These are phyloP conservation scores for Camellia granthamiana DNA, from an alignment of 148 eudicot species.

Conservation along the genomic window DNA sequence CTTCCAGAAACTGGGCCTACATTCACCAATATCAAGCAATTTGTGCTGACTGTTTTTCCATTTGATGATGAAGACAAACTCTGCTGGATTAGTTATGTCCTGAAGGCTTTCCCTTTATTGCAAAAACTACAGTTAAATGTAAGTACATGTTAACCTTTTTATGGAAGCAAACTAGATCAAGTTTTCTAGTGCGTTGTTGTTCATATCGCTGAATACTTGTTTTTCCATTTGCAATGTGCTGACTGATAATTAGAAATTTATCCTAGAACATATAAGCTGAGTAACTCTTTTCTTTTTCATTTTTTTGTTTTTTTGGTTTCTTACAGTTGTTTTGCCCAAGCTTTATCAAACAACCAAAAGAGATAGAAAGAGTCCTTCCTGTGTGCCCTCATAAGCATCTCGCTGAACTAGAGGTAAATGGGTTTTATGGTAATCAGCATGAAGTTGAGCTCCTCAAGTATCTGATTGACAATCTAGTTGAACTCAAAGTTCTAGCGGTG, in stretches of 20 bases:
- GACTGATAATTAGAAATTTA: not conserved
- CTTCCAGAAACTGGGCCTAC: slow-evolving; percentile 18
- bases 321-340: slow-evolving; percentile 26
- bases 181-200: not conserved
- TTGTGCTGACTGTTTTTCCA: slow-evolving; percentile 22
- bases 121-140: slow-evolving; percentile 29
- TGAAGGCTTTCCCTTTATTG: slow-evolving; percentile 27
- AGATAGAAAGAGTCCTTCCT: slow-evolving; percentile 19
- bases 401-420: slow-evolving; percentile 23
- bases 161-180: not conserved
- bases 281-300: not conserved
- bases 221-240: not conserved
- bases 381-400: slow-evolving; percentile 21
- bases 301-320: not conserved
- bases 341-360: slow-evolving; percentile 14
- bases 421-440: slow-evolving; percentile 29
- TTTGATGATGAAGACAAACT: slow-evolving; percentile 30
- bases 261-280: not conserved
- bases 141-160: slow-evolving; percentile 3
- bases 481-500: slow-evolving; percentile 19
- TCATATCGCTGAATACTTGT: not conserved
- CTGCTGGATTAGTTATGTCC: slow-evolving; percentile 23
- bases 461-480: slow-evolving; percentile 19
- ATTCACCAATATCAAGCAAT: slow-evolving; percentile 24
- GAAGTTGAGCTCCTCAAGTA: slow-evolving; percentile 30